Evolutionary conservation across 2,329 filamentous ascomycete genomes (phyloP).

Genomic region (Chalaropsis ovoidea): DNA sequence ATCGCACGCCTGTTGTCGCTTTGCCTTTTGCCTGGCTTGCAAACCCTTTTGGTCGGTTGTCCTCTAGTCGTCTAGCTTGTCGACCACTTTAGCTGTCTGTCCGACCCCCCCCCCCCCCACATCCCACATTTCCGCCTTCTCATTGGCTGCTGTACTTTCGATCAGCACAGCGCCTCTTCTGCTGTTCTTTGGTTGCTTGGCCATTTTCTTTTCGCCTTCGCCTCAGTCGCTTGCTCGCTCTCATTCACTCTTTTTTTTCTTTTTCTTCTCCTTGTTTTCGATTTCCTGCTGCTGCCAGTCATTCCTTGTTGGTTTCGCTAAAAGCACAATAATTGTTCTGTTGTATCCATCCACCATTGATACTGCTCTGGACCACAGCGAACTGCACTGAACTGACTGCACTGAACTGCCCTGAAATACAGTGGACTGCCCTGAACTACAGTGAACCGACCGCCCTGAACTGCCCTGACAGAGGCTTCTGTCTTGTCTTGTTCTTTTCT

Average conservation of each 20-base stretch:
- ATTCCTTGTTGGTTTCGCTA: background rate
- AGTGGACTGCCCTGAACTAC: too few relatives aligned
- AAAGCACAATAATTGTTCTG: background rate
- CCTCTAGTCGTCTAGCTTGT: background rate
- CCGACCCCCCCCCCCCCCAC: background rate
- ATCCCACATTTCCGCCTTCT: background rate
- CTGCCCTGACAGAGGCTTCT: too few relatives aligned
- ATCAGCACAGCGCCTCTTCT: constrained; percentile 2
- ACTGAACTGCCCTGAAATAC: too few relatives aligned
- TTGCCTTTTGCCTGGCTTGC: background rate
- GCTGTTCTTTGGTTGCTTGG: constrained; percentile 5
- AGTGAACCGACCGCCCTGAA: too few relatives aligned
- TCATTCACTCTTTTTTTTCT: background rate
- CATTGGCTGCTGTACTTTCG: background rate
- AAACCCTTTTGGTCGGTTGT: background rate
- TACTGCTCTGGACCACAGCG: too few relatives aligned
- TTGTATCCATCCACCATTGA: too few relatives aligned
- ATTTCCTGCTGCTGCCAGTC: background rate
- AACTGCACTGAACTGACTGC: too few relatives aligned
- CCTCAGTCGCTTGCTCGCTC: background rate
- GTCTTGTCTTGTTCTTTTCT: too few relatives aligned
- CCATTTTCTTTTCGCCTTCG: background rate
- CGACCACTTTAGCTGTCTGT: too few relatives aligned
- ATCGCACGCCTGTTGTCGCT: too few relatives aligned
- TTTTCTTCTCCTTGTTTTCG: background rate